phyloP scores from a whole-genome alignment of 441 rosid species.

The Flueggea neowawraea region DNA sequence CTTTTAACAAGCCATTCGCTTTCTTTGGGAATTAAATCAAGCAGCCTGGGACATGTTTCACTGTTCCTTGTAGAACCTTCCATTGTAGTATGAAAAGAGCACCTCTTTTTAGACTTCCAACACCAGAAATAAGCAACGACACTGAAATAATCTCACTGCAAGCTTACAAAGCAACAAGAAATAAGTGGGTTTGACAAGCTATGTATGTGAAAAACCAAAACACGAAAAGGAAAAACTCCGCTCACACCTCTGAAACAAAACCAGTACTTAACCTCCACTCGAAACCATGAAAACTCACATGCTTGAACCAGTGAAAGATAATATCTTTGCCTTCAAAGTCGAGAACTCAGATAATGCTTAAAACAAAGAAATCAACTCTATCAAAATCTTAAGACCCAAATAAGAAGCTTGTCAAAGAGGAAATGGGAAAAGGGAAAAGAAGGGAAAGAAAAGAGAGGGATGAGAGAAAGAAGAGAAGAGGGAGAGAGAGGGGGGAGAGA shows the following conservation, averaged over 20 bases:
- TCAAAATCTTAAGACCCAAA: no score
- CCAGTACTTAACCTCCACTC: slow-evolving; percentile 22
- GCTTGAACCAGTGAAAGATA: slow-evolving; percentile 14
- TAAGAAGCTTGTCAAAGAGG: no score
- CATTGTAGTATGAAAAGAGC: slow-evolving; percentile 27
- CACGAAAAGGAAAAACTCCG: no score
- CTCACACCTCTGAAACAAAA: no score
- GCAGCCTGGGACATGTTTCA: slow-evolving; percentile 39
- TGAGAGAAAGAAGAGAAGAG: no score
- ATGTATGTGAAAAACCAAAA: no score
- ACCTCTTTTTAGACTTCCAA: slow-evolving; percentile 4
- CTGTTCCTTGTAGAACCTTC: slow-evolving; percentile 41
- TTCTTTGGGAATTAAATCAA: slow-evolving; percentile 44
- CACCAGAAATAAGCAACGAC: slow-evolving; percentile 9
- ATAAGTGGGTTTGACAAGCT: background rate
- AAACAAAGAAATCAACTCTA: no score
- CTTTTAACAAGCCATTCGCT: slow-evolving; percentile 32
- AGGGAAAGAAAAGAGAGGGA: no score
- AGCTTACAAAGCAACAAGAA: background rate
- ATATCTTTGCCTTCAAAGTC: background rate
- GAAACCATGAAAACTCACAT: slow-evolving; percentile 25
- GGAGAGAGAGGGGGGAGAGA: no score
- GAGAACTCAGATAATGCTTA: background rate
- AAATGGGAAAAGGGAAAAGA: no score
- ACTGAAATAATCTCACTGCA: slow-evolving; percentile 7